phyloP scores from a whole-genome alignment of 352 stramenopile species.

The Globisporangium radiosum region DNA sequence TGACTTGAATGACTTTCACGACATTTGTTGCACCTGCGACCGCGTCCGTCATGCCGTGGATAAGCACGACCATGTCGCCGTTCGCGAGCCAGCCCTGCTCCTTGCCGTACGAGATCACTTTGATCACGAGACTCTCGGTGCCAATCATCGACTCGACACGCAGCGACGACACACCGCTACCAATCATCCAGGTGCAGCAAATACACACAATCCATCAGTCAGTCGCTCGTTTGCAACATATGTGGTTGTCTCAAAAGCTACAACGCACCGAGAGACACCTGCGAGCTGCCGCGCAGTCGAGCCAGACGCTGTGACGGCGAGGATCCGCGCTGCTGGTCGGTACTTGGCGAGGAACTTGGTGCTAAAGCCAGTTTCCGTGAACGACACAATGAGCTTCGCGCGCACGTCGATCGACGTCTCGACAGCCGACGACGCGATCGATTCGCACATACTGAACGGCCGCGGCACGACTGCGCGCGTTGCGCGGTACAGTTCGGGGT shows the following conservation, averaged over 20 bases:
- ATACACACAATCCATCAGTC: neutral
- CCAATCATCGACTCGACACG: conserved; percentile 74
- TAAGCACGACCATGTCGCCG: conserved; percentile 85
- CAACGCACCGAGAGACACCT: conserved; percentile 64
- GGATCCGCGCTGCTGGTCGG: conserved; percentile 78
- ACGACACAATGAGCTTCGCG: conserved; percentile 96
- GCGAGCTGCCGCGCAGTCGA: conserved; percentile 65
- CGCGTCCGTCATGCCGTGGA: conserved; percentile 85
- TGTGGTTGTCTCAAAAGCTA: neutral
- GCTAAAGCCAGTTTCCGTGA: conserved; percentile 93
- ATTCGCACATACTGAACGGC: conserved; percentile 83
- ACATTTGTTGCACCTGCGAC: conserved; percentile 82
- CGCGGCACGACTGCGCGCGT: conserved; percentile 36
- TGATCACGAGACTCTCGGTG: conserved; percentile 80
- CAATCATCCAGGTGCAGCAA: neutral
- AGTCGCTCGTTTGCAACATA: neutral
- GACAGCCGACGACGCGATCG: conserved; percentile 94
- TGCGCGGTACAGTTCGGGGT: conserved; percentile 59
- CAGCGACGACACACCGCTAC: conserved; percentile 59
- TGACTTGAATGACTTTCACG: conserved; percentile 85
- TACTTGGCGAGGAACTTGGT: conserved; percentile 97
- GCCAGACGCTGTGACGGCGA: conserved; percentile 83
- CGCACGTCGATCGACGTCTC: conserved; percentile 96
- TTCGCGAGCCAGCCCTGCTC: conserved; percentile 72
- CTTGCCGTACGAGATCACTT: conserved; percentile 80